Conservation (phyloP, 108 stramenopile genomes). For the Asterionellopsis glacialis region DNA sequence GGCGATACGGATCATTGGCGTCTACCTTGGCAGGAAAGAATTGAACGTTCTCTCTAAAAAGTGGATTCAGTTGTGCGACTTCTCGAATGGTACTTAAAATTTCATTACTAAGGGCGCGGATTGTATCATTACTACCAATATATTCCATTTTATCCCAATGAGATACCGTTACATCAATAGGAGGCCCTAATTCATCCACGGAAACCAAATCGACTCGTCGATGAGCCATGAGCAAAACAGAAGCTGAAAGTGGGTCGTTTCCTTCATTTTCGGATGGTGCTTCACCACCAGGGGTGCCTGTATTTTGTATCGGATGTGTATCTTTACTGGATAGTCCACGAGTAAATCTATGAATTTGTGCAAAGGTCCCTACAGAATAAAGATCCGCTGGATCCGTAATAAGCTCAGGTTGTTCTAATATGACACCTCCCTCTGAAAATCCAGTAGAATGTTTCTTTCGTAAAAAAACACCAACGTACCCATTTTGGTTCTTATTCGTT, state of each 20-base stretch:
- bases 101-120: constrained; percentile 93
- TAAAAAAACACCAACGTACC: constrained; percentile 74
- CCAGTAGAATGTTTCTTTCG: constrained; percentile 62
- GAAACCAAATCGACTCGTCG: constrained; percentile 78
- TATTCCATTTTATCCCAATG: constrained; percentile 87
- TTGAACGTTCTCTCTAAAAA: constrained; percentile 91
- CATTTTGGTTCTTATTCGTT: constrained; percentile 33
- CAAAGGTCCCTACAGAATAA: constrained; percentile 81
- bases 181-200: constrained; percentile 84
- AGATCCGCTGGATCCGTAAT: constrained; percentile 65
- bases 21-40: constrained; percentile 84
- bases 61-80: constrained; percentile 87
- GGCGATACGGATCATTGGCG: constrained; percentile 89
- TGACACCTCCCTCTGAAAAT: constrained; percentile 58
- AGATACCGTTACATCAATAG: constrained; percentile 80
- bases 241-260: constrained; percentile 29
- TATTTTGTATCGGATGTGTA: constrained; percentile 2
- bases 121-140: constrained; percentile 62
- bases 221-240: constrained; percentile 80
- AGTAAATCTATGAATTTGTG: constrained; percentile 72
- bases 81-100: constrained; percentile 91
- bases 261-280: neutral
- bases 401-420: constrained; percentile 67
- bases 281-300: constrained; percentile 4
- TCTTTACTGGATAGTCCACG: constrained; percentile 17